These are phyloP conservation scores for Arachis stenosperma DNA, from an alignment of 306 rosid genomes.

Conservation along the genomic window DNA sequence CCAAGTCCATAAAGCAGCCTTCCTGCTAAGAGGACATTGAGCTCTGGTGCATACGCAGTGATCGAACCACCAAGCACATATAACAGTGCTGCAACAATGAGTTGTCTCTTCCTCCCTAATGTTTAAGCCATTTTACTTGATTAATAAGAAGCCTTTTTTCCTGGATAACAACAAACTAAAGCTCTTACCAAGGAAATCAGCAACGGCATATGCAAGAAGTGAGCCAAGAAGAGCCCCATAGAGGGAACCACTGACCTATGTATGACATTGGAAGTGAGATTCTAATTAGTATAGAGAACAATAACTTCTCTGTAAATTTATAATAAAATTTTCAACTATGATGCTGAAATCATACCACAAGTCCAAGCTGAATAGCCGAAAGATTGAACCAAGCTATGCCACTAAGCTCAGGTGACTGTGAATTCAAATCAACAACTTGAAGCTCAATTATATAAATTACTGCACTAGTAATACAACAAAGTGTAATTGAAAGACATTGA, in stretches of 20 bases:
- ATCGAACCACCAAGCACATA: conserved; percentile 68
- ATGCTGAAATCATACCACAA: conserved; percentile 71
- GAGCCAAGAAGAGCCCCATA: conserved; percentile 98
- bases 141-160: conserved; percentile 38
- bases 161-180: conserved; percentile 35
- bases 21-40: conserved; percentile 75
- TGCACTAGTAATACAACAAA: not conserved
- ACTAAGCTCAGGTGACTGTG: conserved; percentile 91
- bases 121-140: conserved; percentile 36
- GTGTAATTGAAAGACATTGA: conserved; percentile 21
- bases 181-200: conserved; percentile 86
- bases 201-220: conserved; percentile 70
- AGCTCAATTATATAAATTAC: not conserved
- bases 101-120: conserved; percentile 84
- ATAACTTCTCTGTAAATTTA: conserved; percentile 25
- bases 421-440: conserved; percentile 37
- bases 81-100: conserved; percentile 66
- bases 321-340: conserved; percentile 19
- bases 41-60: conserved; percentile 78
- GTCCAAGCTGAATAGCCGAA: conserved; percentile 84
- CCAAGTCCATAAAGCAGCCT: conserved; percentile 91
- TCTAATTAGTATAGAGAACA: conserved; percentile 18
- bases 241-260: conserved; percentile 90
- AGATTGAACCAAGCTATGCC: conserved; percentile 85
- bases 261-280: conserved; percentile 20